A percentile compares a stretch with the other conserved stretches of the same genome.
phyloP scores from a whole-genome alignment of 2,329 filamentous ascomycete species.

The Trichoderma sp. region DNA sequence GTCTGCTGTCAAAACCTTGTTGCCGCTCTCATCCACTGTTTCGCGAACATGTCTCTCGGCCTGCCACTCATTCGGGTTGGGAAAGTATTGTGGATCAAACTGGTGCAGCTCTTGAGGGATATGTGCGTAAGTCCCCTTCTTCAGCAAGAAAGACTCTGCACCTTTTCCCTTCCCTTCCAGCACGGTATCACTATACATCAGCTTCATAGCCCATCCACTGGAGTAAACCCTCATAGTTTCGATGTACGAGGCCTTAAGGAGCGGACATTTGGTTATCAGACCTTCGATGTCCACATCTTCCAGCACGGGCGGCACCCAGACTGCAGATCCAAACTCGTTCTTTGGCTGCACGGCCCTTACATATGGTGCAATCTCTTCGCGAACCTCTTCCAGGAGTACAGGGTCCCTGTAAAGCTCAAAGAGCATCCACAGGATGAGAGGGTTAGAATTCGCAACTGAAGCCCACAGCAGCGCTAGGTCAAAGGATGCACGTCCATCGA shows the following conservation, averaged over 20 bases:
- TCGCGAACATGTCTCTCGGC: conserved; percentile 34
- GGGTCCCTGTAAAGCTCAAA: conserved; percentile 40
- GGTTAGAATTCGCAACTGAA: conserved; percentile 38
- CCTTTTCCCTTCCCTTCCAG: conserved; percentile 28
- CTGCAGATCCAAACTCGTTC: conserved; percentile 36
- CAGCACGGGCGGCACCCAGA: conserved; percentile 36
- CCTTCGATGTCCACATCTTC: conserved; percentile 37
- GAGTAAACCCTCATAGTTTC: conserved; percentile 42
- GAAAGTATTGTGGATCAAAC: conserved; percentile 33
- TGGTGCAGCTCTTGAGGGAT: conserved; percentile 35
- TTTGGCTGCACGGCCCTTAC: conserved; percentile 33
- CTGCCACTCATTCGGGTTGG: conserved; percentile 36
- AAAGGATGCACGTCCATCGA: conserved; percentile 33
- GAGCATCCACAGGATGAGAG: conserved; percentile 41
- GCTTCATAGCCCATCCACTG: conserved; percentile 32
- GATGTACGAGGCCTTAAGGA: conserved; percentile 39
- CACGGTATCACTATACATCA: conserved; percentile 33
- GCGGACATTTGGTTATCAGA: conserved; percentile 35
- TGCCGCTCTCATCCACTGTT: conserved; percentile 25
- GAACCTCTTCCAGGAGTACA: conserved; percentile 37
- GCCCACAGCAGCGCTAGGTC: conserved; percentile 39
- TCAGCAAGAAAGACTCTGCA: conserved; percentile 28
- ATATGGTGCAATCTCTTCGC: conserved; percentile 37
- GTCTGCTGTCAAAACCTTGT: conserved; percentile 24
- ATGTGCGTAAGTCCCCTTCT: conserved; percentile 37